Percentiles rank a stretch among this genome's conserved stretches.
Evolutionary conservation across 176 grass and related monocot species (phyloP).

Genomic region (Cymbopogon citratus): DNA sequence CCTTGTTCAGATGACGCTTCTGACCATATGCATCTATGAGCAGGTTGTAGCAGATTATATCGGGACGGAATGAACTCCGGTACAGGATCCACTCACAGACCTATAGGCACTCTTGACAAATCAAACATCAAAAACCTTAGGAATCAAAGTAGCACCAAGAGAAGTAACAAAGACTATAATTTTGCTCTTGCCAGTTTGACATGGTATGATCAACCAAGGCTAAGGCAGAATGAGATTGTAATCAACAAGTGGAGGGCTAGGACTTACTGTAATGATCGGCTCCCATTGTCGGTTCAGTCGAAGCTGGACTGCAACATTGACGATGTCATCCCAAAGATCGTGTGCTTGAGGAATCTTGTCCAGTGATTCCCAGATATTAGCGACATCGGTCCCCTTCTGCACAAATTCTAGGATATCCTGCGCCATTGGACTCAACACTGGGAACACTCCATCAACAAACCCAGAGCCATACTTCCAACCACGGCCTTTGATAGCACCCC

Average conservation of each 20-base stretch:
- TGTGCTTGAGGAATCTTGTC: constrained; percentile 61
- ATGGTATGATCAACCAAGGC: not conserved
- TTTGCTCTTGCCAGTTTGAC: not conserved
- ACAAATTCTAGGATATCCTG: constrained; percentile 71
- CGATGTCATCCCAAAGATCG: constrained; percentile 64
- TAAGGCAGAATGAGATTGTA: not conserved
- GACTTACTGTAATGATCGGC: constrained; percentile 58
- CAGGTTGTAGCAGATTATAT: constrained; percentile 84
- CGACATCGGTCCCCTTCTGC: constrained; percentile 44
- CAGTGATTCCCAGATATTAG: constrained; percentile 58
- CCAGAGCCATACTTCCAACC: constrained; percentile 93
- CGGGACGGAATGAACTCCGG: constrained; percentile 65
- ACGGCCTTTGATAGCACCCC: constrained; percentile 61
- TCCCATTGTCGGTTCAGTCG: constrained; percentile 73
- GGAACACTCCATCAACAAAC: constrained; percentile 86
- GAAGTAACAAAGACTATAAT: not conserved
- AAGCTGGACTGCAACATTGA: constrained; percentile 65
- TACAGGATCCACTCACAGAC: constrained; percentile 81
- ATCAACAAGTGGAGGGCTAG: too few relatives aligned
- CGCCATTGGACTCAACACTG: constrained; percentile 76
- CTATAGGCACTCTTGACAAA: constrained; percentile 42
- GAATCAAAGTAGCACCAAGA: not conserved
- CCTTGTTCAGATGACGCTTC: constrained; percentile 49
- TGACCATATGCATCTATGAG: constrained; percentile 74
- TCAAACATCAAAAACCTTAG: constrained; percentile 31